Evolutionary conservation across 2,329 filamentous ascomycete species (phyloP).

Genomic region (Neofusicoccum parvum): DNA sequence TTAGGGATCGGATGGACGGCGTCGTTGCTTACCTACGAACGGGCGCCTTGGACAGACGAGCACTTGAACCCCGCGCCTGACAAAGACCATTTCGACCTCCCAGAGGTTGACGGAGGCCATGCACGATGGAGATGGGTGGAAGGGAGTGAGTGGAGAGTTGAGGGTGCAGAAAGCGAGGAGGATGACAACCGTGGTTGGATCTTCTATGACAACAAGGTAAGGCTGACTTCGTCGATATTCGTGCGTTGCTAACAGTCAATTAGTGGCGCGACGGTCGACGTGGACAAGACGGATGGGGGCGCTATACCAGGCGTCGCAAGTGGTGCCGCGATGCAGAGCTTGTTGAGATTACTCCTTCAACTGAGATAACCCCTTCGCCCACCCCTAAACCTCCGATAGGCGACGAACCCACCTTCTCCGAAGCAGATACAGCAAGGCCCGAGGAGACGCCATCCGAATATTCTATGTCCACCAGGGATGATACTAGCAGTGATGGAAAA

Average conservation of each 20-base stretch:
- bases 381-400: conserved; percentile 31
- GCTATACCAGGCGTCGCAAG: conserved; percentile 89
- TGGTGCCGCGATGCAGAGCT: conserved; percentile 97
- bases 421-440: conserved; percentile 30
- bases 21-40: conserved; percentile 86
- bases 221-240: conserved; percentile 25
- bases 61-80: conserved; percentile 79
- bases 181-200: conserved; percentile 73
- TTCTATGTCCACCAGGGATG: conserved; percentile 30
- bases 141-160: conserved; percentile 83
- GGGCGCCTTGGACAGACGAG: conserved; percentile 92
- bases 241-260: conserved; percentile 23
- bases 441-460: conserved; percentile 30
- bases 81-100: conserved; percentile 71
- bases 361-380: conserved; percentile 49
- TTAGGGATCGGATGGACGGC: conserved; percentile 93
- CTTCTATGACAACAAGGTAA: conserved; percentile 95
- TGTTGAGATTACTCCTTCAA: conserved; percentile 66
- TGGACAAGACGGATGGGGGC: conserved; percentile 86
- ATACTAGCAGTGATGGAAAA: conserved; percentile 36
- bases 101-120: conserved; percentile 65
- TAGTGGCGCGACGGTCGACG: conserved; percentile 89
- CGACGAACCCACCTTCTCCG: conserved; percentile 20
- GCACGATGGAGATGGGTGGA: conserved; percentile 80
- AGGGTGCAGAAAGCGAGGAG: conserved; percentile 62